Base-by-base conservation (phyloP, 176 grass and related monocot genomes). In the Tillandsia fasciculata region DNA sequence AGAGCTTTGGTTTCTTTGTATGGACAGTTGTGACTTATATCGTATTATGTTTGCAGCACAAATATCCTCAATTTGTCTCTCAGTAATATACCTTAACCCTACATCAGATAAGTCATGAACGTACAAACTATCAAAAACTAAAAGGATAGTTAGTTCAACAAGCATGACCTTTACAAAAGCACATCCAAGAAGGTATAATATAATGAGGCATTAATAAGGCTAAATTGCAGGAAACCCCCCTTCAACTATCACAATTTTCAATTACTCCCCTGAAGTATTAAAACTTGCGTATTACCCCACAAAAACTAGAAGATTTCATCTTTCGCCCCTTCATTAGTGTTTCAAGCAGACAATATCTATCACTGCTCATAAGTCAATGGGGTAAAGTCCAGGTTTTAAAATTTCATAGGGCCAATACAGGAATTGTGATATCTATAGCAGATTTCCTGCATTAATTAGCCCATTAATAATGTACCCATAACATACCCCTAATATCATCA, bases 1-100 rank as follows among this genome's bases (percentile, higher is more conserved):
- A 74, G 94, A 85, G 73, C 84, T 86, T 68, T 77, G 63, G 77
- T 97, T 97, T 83, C 66, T 83, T 59, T 57, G 57, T 29, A 49
- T 66, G 47, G 75, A 75, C 73, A 59, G 76, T 63, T 74, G 69
- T 49, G 78, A 76, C 75, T 13, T 67, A 84, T 83, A 85, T 66
- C 74, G 92, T 77, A 50, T 68, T 79, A 97, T 77, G 67, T 90
- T 97, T 76, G 73, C 53, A 69, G 59, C 68, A 77, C 94, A 97
- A 54, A 85, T 29, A 81, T 83, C 76, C 42, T 87, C 77, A 68
- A 92, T 80, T 22, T 70, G 56, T 66, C 81, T 75, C 79, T 90
- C 84, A 0, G 72, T 50, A 52, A 75, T 79, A 59, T 51, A 24
- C 51, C 28, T 26, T 26, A 17, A 72, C 66, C 65, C 93, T 92